Evolutionary conservation across 306 rosid genomes (phyloP), one percentile per base, ranked within the genome.

Genomic region (Echinosophora koreensis): DNA sequence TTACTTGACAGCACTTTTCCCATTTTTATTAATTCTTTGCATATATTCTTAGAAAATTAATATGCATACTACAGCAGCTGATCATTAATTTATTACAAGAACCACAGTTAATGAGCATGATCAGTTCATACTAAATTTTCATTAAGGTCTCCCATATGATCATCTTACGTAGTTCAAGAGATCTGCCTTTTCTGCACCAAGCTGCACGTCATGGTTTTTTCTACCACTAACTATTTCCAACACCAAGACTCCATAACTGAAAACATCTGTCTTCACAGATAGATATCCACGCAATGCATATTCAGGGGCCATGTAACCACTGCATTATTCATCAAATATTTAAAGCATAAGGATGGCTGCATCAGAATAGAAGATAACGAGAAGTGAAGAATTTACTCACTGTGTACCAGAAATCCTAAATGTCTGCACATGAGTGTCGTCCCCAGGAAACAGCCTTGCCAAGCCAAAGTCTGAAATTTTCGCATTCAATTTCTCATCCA

Each of bases 281-380:
- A 93, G 78, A 69, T 89, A 93, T 67, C 98, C 98, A 11, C 86
- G 98, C 84, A 88, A 56, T 65, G 97, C 96, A 54, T 93, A 93
- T 83, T 93, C 98, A 42, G 98, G 98, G 2, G 97, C 92, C 97
- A 94, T 94, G 77, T 94, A 94, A 74, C 98, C 98, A 63, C 98
- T 94, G 64, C 77, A 83, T 34, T 27, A 82, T 39, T 17, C 5
- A 65, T 61, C 68, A 77, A 85, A 83, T 9, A 77, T 0, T 66
- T 58, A 67, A 64, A 59, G 1, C 5, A 15, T 76, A 51, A 80
- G 68, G 8, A 58, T 71, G 12, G 46, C 79, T 57, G 35, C 30
- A 66, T n/a, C 64, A 32, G 63, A 83, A 41, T 77, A 79, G 51
- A 30, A 17, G 63, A 35, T 8, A 64, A 58, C 34, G 67, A 64